Evolutionary conservation across 371 early-diverging fungal species (phyloP), one percentile per base, ranked within the genome.

Genomic region (Parasitella parasitica): DNA sequence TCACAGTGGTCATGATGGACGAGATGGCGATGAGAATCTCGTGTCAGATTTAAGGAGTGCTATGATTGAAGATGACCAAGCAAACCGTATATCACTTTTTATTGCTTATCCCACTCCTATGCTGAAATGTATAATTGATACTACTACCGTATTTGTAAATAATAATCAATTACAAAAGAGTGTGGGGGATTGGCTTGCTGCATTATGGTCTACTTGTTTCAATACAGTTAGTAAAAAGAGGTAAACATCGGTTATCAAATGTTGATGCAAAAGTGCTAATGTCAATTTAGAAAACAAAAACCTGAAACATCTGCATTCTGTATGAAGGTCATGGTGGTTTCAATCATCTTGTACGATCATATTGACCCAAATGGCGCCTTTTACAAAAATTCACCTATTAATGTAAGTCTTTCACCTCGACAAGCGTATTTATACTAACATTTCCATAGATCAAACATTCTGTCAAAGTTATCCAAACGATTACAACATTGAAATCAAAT

Each of bases 81-180:
- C 97, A 46, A 94, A 95, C 71, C 82, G 86, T 16, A 94, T 97
- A 83, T 93, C 95, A 18, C 82, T 97, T 61, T 97, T 97, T 73
- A 94, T 91, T 69, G 97, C 97, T 37, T 91, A 95, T 77, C 90
- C 95, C 52, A 93, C 91, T 27, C 97, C 97, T 2, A 93, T 97
- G 92, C 78, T 94, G 30, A 92, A 89, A 79, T 74, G 87, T 6
- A 83, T 96, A 27, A 90, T 92, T 26, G 94, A 94, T 55, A 85
- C 90, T 43, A 84, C 86, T 2, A 82, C 84, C 50, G 69, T 82
- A 53, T 88, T 67, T 63, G 84, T 83, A 32, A 73, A 58, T 7
- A 75, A 81, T 52, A 72, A 85, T 43, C 59, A 66, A 26, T 71
- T 85, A 22, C 80, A 81, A 36, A 74, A 76, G 61, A 79, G 77